Conservation (phyloP, 805 yeast genomes). For the Candida easanensis region DNA sequence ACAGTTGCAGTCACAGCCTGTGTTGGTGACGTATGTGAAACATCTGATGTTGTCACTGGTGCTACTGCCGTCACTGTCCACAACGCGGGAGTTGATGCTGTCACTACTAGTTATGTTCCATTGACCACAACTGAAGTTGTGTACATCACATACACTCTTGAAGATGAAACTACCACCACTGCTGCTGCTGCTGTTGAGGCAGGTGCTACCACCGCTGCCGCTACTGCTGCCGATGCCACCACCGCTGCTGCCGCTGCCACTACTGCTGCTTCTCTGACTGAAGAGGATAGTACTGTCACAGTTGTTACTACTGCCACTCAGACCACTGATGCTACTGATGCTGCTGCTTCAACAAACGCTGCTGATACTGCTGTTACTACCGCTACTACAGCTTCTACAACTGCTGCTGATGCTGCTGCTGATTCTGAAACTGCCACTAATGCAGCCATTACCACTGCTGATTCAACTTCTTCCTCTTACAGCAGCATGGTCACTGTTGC, state of each 20-base stretch:
- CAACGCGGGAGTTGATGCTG: too few relatives aligned
- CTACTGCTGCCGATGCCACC: not conserved
- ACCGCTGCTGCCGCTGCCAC: not conserved
- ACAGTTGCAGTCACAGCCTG: slow-evolving; percentile 13
- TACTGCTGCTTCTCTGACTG: too few relatives aligned
- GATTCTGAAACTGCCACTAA: not conserved
- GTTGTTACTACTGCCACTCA: too few relatives aligned
- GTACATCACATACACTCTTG: not conserved
- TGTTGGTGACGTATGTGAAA: not conserved
- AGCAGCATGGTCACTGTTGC: too few relatives aligned
- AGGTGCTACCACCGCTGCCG: not conserved
- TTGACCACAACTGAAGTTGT: not conserved
- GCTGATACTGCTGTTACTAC: too few relatives aligned
- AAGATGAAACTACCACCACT: not conserved
- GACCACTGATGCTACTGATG: not conserved
- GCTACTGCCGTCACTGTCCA: not conserved
- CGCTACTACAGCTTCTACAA: not conserved
- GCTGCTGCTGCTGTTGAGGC: too few relatives aligned
- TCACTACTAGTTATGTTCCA: too few relatives aligned
- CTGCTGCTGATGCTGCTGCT: not conserved
- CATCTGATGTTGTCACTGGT: not conserved
- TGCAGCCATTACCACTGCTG: not conserved
- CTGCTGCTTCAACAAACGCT: too few relatives aligned
- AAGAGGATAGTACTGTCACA: too few relatives aligned
- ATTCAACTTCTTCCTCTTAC: too few relatives aligned